These are phyloP conservation scores for Lentinus tigrinus DNA, from an alignment of 768 basidiomycete species.

Conservation along the genomic window DNA sequence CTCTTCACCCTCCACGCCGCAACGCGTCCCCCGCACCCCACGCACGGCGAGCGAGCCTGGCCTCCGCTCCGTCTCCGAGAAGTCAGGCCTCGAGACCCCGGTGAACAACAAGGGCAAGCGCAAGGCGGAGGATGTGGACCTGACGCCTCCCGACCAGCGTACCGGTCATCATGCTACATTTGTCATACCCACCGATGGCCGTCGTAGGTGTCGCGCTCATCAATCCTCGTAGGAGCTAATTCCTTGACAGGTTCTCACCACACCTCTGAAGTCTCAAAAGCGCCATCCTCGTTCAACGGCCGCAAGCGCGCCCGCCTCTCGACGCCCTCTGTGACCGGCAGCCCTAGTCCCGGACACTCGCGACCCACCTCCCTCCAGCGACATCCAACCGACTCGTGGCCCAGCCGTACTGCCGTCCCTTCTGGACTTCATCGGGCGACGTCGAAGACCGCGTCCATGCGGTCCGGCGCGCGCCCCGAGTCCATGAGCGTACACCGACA, in stretches of 20 bases:
- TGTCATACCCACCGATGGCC: slow-evolving; percentile 51
- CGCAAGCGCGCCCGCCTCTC: slow-evolving; percentile 65
- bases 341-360: slow-evolving; percentile 33
- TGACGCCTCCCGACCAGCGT: slow-evolving; percentile 65
- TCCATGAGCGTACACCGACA: slow-evolving; percentile 3
- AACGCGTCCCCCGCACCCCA: slow-evolving; percentile 12
- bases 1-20: not conserved
- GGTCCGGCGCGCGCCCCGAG: slow-evolving; percentile 7
- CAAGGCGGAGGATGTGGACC: slow-evolving; percentile 72
- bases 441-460: slow-evolving; percentile 15
- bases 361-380: slow-evolving; percentile 40
- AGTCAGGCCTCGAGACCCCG: slow-evolving; percentile 25
- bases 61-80: slow-evolving; percentile 21
- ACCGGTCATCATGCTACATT: slow-evolving; percentile 57
- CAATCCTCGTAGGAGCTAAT: slow-evolving; percentile 2
- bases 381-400: slow-evolving; percentile 30
- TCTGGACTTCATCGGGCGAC: slow-evolving; percentile 10
- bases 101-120: slow-evolving; percentile 54
- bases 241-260: slow-evolving; percentile 25
- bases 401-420: slow-evolving; percentile 6
- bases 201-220: slow-evolving; percentile 46
- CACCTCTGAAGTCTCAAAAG: slow-evolving; percentile 44
- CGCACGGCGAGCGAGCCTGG: slow-evolving; percentile 27
- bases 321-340: slow-evolving; percentile 34
- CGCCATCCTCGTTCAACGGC: slow-evolving; percentile 71